Evolutionary conservation across 2,329 filamentous ascomycete genomes (phyloP), one percentile per base, ranked within the genome.

Genomic region (Iodosphaeria phyllophila): DNA sequence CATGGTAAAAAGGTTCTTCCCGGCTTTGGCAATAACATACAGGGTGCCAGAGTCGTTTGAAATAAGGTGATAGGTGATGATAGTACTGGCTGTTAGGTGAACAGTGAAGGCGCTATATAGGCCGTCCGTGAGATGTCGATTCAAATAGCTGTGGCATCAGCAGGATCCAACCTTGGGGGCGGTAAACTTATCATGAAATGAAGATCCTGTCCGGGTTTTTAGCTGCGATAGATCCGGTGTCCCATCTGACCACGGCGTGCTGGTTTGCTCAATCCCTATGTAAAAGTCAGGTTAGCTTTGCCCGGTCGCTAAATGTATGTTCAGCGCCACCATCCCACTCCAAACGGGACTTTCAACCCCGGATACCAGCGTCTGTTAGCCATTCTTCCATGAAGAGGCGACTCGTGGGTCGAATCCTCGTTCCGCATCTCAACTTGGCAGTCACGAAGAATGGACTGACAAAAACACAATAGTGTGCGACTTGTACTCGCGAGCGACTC

Each of bases 191-290:
- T 73, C 65, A 0, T 50, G 47, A 34, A 61, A 73, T 15, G 41
- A 50, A 3, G 40, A 35, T 2, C 56, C 56, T 1, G 63, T 53
- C 8, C 44, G 35, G 27, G 73, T 68, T 3, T 56, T 46, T 4
- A 46, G 46, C 35, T 73, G 66, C 1, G 58, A 55, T 3, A 72
- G 40, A 2, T 66, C 66, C 1, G 64, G 61, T 0, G 65, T 58
- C 16, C 68, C 68, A 30, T 74, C 68, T 1, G 64, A 59, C 65
- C 64, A 72, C 0, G 64, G 60, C 0, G 63, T 69, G 13, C 47
- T 44, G 2, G 43, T 33, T 48, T 64, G 60, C 17, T 59, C 56
- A 17, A 68, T 46, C 6, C 55, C 55, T 41, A n/a, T n/a, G n/a
- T n/a, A n/a, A n/a, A n/a, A n/a, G n/a, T n/a, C n/a, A n/a, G n/a